A percentile compares a stretch with the other conserved stretches of the same genome.
phyloP scores from a whole-genome alignment of 179 eudicot species.

The Pouteria campechiana region DNA sequence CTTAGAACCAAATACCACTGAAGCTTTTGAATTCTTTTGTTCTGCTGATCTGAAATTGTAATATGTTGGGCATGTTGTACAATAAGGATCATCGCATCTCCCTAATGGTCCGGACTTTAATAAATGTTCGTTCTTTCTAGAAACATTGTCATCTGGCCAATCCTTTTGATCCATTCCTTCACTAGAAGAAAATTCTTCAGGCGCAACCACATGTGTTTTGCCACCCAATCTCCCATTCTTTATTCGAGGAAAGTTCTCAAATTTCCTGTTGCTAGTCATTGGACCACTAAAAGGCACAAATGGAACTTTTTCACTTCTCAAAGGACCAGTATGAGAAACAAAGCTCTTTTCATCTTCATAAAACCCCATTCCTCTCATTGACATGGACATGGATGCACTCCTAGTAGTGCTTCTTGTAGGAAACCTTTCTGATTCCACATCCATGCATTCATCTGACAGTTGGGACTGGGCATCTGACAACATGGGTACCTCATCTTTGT shows the following conservation, averaged over 20 bases:
- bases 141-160: slow-evolving; percentile 13
- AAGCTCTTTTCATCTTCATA: slow-evolving; percentile 16
- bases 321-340: slow-evolving; percentile 38
- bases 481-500: slow-evolving; percentile 55
- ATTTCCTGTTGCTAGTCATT: slow-evolving; percentile 22
- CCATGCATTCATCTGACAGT: slow-evolving; percentile 12
- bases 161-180: slow-evolving; percentile 14
- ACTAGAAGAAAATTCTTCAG: too few relatives aligned
- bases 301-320: slow-evolving; percentile 25
- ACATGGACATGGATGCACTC: slow-evolving; percentile 42
- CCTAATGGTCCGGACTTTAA: slow-evolving; percentile 67
- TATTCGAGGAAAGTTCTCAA: slow-evolving; percentile 17
- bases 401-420: slow-evolving; percentile 18
- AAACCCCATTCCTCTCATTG: slow-evolving; percentile 15
- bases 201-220: slow-evolving; percentile 9
- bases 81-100: slow-evolving; percentile 77
- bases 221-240: slow-evolving; percentile 9
- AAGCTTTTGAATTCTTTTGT: slow-evolving; percentile 17
- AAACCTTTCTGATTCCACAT: slow-evolving; percentile 7
- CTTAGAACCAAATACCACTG: too few relatives aligned
- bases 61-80: slow-evolving; percentile 64
- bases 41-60: slow-evolving; percentile 23
- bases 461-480: slow-evolving; percentile 12
- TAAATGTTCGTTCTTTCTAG: slow-evolving; percentile 45
- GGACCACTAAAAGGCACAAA: slow-evolving; percentile 53